A percentile compares a stretch with the other conserved stretches of the same genome.
Evolutionary conservation across 2,329 filamentous ascomycete genomes (phyloP).

Genomic region (Penicillium paneum): DNA sequence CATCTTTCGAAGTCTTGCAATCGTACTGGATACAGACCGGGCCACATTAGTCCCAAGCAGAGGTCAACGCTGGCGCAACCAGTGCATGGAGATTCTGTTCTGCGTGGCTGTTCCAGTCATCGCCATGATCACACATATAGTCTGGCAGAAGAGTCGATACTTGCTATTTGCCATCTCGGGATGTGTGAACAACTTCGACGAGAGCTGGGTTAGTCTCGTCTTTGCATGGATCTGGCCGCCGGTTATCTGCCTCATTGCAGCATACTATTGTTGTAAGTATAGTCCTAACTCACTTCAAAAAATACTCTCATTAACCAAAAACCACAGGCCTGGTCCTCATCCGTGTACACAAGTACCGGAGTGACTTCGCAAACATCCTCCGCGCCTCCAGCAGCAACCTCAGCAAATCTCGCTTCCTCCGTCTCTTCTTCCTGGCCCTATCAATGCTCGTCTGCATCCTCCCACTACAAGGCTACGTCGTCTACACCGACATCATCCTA

Average conservation of each 20-base stretch:
- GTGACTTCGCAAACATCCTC: constrained; percentile 57
- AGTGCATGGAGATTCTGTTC: constrained; percentile 52
- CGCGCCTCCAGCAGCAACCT: constrained; percentile 50
- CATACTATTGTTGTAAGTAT: constrained; percentile 57
- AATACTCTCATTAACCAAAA: neutral
- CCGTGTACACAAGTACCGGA: constrained; percentile 60
- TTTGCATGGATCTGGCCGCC: constrained; percentile 57
- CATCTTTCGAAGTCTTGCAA: constrained; percentile 59
- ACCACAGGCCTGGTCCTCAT: constrained; percentile 55
- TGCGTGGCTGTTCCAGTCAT: constrained; percentile 57
- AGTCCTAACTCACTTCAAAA: neutral
- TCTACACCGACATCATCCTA: constrained; percentile 44
- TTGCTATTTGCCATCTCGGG: constrained; percentile 57
- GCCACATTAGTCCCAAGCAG: constrained; percentile 51
- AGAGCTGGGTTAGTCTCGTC: constrained; percentile 57
- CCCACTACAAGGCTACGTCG: constrained; percentile 52
- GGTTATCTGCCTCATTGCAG: constrained; percentile 52
- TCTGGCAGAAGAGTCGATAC: constrained; percentile 60
- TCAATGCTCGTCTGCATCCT: constrained; percentile 55
- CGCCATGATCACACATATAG: constrained; percentile 55
- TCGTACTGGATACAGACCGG: constrained; percentile 59
- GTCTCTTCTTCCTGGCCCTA: constrained; percentile 50
- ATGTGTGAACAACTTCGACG: constrained; percentile 54
- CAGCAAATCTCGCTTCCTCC: constrained; percentile 59
- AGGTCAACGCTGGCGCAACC: constrained; percentile 47